Evolutionary conservation across 139 green algal species (phyloP).

Genomic region (Helicosporidium sp.): DNA sequence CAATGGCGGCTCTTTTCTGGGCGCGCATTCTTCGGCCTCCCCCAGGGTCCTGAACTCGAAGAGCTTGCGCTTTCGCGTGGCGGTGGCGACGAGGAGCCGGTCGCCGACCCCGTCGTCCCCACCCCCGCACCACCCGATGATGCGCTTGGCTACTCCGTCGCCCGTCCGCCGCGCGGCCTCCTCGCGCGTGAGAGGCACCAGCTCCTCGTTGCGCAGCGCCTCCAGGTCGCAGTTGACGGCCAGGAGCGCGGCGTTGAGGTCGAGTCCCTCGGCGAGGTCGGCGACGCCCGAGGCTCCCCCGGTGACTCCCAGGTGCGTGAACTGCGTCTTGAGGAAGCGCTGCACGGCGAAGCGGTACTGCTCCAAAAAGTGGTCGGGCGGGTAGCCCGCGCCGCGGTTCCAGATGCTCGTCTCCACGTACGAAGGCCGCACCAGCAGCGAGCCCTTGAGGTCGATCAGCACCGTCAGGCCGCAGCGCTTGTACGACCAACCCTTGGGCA

Average conservation of each 20-base stretch:
- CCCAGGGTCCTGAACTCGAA: no score
- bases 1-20: no score
- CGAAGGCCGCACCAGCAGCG: constrained; percentile 24
- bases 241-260: background rate
- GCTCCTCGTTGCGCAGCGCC: background rate
- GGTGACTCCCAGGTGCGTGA: background rate
- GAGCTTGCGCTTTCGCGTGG: no score
- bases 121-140: no score
- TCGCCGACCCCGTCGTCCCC: no score
- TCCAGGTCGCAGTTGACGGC: background rate
- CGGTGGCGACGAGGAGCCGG: no score
- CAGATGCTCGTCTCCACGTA: constrained; percentile 14
- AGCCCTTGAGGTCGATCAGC: constrained; percentile 22
- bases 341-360: constrained; percentile 2
- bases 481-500: constrained; percentile 20
- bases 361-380: constrained; percentile 4
- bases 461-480: constrained; percentile 31
- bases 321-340: constrained; percentile 6
- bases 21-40: no score
- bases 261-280: background rate
- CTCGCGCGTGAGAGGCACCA: background rate
- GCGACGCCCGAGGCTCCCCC: constrained; percentile 3
- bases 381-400: background rate
- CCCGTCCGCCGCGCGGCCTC: no score
- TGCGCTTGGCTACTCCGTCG: no score